Base-by-base conservation (phyloP, 2,329 filamentous ascomycete genomes). In the Didymosphaeria variabile region DNA sequence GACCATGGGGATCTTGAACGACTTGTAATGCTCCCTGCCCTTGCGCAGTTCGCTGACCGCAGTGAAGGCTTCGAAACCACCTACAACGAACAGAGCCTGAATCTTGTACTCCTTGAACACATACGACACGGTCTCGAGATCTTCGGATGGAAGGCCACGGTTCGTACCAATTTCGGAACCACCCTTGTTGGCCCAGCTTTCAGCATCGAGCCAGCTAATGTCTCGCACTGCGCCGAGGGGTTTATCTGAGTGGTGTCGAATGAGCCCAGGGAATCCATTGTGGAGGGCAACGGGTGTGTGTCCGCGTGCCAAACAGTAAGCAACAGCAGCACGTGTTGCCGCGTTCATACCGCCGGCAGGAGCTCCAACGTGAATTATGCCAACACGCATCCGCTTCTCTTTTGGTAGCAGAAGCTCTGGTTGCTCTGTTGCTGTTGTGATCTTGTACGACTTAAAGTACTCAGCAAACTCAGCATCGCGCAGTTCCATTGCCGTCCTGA, bases 291-390 rank as follows among this genome's bases (percentile, higher is more conserved):
- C 79, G 4, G 95, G 92, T 55, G 92, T 93, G 78, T 99, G 95
- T n/a, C 95, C 95, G 61, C 93, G 88, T 47, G 91, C 91, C 60
- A 97, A 79, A 77, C 94, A 98, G 83, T 97, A 97, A 34, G 93
- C 93, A 19, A 97, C 94, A 15, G 92, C 94, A 32, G 93, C 94
- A 68, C 95, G 89, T 21, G 96, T 95, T 45, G 95, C 95, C 31
- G 94, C 94, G 80, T 99, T 99, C 92, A 99, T 98, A 72, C 95
- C 95, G 79, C 95, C 95, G 32, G 95, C 95, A 8, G 95, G 95
- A 13, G 95, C 95, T 72, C 95, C 95, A 26, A 98, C 94, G 72
- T 98, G 96, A 79, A 99, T 92, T 74, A 99, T 97, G 52, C 93
- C 95, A 72, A 99, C 92, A 67, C 89, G 90, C 92, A 98, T 93